Base-by-base conservation (phyloP, 345 rosid genomes). In the Citrus maxima region DNA sequence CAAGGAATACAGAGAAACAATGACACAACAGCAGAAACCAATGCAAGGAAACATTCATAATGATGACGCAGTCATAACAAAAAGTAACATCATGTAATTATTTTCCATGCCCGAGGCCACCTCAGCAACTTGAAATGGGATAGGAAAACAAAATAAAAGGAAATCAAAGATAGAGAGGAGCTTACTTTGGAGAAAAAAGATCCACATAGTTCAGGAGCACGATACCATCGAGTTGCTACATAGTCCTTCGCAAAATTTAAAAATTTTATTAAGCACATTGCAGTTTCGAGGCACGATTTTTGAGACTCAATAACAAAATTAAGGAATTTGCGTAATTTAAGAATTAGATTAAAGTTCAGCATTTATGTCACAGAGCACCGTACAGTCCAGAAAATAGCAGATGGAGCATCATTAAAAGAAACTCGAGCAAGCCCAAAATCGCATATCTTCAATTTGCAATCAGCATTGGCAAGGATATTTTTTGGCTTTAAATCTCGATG, bases 391-490 rank as follows among this genome's bases (percentile, higher is more conserved):
- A 93, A 93, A 49, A 96, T 94, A 73, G 98, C 97, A 21, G 99
- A 91, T 65, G 99, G 98, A 12, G 99, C 98, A 74, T 96, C 99
- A 82, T 96, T 94, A 58, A 96, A 93, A 27, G 99, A 91, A 25
- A 91, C 99, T 81, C 99, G 91, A 72, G 99, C 99, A 81, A 96
- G 95, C 28, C 99, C 99, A 89, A 96, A 96, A 85, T 96, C 99
- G 61, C 97, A 96, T 80, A 96, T 96, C 93, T 96, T 96, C 89
- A 96, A 25, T 80, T 94, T 96, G 91, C 98, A 96, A 82, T 93
- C 98, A 80, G 98, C 99, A 88, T 94, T 96, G 65, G 99, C 99
- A 80, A 96, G 97, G 75, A 96, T 96, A 80, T 96, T 96, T 85
- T 96, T 94, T 16, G 99, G 99, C 86, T 96, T 96, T 80, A 96